Evolutionary conservation across 192 early-diverging fungal genomes (phyloP).

Genomic region (Backusella australiensis): DNA sequence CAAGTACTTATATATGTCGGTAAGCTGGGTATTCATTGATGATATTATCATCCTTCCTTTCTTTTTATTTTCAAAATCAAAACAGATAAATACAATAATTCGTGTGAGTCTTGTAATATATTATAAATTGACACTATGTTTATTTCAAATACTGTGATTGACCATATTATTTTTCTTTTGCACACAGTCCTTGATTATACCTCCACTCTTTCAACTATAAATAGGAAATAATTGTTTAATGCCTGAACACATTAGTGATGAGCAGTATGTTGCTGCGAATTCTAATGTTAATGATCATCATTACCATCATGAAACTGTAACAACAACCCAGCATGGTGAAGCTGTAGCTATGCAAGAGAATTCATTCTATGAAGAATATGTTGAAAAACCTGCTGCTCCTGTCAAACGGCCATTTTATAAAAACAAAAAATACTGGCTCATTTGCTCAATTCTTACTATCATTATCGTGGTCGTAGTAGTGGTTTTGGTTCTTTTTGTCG

Average conservation of each 20-base stretch:
- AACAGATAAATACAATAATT: background rate
- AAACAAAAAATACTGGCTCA: conserved; percentile 52
- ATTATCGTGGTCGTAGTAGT: conserved; percentile 48
- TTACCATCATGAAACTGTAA: conserved; percentile 17
- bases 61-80: background rate
- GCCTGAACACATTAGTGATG: conserved; percentile 17
- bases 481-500: conserved; percentile 48
- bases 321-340: background rate
- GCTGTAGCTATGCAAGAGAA: conserved; percentile 8
- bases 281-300: conserved; percentile 10
- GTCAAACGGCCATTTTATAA: conserved; percentile 42
- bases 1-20: background rate
- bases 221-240: background rate
- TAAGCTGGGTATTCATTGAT: background rate
- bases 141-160: background rate
- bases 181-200: background rate
- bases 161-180: background rate
- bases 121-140: background rate
- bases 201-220: conserved; percentile 15
- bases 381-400: conserved; percentile 39
- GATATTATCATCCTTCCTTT: background rate
- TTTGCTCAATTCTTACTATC: conserved; percentile 47
- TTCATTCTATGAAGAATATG: conserved; percentile 36
- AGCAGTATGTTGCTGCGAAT: background rate
- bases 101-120: background rate